Percentiles rank a stretch among this genome's conserved stretches.
These are phyloP conservation scores for Tetratostichococcus sp. DNA, from an alignment of 139 green algal species.

Conservation along the genomic window DNA sequence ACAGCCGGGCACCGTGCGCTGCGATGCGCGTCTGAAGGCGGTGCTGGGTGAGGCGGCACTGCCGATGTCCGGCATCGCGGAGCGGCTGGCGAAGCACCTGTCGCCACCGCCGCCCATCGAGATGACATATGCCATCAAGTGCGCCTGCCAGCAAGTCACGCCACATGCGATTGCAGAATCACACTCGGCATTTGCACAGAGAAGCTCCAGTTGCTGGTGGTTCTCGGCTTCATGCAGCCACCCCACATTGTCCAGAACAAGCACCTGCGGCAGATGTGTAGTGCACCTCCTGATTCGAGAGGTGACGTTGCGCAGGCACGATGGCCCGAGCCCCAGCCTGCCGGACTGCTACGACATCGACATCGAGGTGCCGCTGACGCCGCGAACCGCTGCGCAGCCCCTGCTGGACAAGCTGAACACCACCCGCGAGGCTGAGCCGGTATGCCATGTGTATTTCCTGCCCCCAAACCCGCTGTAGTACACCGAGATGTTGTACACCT, in stretches of 20 bases:
- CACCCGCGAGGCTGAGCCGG: background rate
- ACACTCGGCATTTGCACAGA: no score
- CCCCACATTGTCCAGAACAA: no score
- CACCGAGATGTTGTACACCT: no score
- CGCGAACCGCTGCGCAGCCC: background rate
- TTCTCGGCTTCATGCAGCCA: no score
- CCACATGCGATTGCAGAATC: no score
- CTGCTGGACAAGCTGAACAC: constrained; percentile 3
- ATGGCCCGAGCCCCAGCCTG: constrained; percentile 13
- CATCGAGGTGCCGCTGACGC: constrained; percentile 35
- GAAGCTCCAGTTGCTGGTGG: no score
- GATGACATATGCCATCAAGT: constrained; percentile 25
- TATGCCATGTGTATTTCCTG: background rate
- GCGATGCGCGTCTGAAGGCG: constrained; percentile 21
- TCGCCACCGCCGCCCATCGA: constrained; percentile 11
- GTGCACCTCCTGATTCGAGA: no score
- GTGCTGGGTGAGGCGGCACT: constrained; percentile 24
- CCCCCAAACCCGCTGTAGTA: no score
- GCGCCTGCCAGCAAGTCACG: background rate
- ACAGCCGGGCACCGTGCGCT: constrained; percentile 17
- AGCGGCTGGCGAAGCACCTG: constrained; percentile 15
- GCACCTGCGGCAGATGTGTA: no score
- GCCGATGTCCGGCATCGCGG: constrained; percentile 9
- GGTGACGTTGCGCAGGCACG: background rate
- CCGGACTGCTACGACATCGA: constrained; percentile 55